Percentiles rank a stretch among this genome's conserved stretches.
These are phyloP conservation scores for Fusarium xylarioides DNA, from an alignment of 2,329 filamentous ascomycete species.

Conservation along the genomic window DNA sequence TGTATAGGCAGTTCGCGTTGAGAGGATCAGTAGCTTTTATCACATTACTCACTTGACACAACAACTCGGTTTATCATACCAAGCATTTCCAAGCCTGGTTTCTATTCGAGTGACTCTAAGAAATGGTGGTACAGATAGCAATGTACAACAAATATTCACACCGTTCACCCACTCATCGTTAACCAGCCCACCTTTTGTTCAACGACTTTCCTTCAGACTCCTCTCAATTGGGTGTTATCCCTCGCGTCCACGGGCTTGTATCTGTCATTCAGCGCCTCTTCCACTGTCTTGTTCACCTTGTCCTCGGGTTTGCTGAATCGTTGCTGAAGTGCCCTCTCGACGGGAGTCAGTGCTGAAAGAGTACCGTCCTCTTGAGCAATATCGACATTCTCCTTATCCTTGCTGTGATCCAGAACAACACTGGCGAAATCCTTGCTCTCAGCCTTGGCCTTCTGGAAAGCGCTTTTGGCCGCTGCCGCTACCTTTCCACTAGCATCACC, in stretches of 20 bases:
- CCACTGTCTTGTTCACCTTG: conserved; percentile 57
- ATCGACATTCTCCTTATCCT: conserved; percentile 49
- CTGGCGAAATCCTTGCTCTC: conserved; percentile 39
- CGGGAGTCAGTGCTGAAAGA: conserved; percentile 45
- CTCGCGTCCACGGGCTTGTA: conserved; percentile 60
- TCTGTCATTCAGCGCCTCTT: conserved; percentile 63
- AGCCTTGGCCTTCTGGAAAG: conserved; percentile 45
- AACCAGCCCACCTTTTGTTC: conserved; percentile 13
- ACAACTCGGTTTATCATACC: conserved; percentile 21
- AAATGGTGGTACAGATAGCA: conserved; percentile 44
- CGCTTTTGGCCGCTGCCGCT: conserved; percentile 50
- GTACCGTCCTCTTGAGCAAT: conserved; percentile 51
- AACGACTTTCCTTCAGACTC: conserved; percentile 44
- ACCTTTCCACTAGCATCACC: conserved; percentile 37
- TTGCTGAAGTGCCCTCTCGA: conserved; percentile 61
- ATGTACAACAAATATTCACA: conserved; percentile 39
- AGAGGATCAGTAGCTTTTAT: conserved; percentile 8
- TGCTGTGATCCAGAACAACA: conserved; percentile 34
- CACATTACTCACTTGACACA: conserved; percentile 11
- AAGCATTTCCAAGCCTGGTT: conserved; percentile 32
- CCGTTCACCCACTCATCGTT: conserved; percentile 20
- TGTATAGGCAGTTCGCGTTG: conserved; percentile 10
- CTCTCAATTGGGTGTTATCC: conserved; percentile 56
- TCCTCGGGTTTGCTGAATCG: conserved; percentile 57
- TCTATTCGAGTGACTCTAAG: conserved; percentile 41